phyloP scores from a whole-genome alignment of 352 stramenopile genomes.

The Pythium dissotocum region DNA sequence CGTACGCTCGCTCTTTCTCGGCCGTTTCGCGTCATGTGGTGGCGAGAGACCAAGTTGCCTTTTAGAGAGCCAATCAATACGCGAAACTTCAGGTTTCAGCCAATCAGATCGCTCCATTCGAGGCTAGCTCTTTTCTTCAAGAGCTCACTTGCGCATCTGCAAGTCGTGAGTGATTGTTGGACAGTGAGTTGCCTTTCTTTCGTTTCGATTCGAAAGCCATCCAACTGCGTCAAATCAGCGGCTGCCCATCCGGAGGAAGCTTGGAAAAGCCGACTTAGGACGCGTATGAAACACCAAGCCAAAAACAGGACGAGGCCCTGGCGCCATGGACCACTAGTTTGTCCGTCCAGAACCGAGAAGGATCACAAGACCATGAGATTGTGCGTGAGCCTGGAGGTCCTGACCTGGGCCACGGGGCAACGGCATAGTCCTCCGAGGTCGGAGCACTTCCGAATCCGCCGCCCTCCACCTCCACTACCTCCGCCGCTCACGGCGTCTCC shows the following conservation, averaged over 20 bases:
- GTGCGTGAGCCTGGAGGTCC: background rate
- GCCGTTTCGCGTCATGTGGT: conserved; percentile 5
- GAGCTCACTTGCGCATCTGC: conserved; percentile 1
- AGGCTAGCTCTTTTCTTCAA: conserved; percentile 1
- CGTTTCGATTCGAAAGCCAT: background rate
- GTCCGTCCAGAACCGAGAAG: background rate
- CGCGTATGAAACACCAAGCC: background rate
- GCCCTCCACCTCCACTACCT: background rate
- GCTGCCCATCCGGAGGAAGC: background rate
- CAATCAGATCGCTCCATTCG: background rate
- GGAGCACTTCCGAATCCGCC: background rate
- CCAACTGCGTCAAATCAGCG: background rate
- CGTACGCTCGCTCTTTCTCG: background rate
- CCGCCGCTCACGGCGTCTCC: background rate
- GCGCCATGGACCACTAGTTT: background rate
- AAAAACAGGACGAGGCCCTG: background rate
- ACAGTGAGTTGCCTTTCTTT: background rate
- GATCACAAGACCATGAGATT: conserved; percentile 1
- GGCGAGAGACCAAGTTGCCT: conserved; percentile 7
- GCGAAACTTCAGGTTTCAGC: background rate
- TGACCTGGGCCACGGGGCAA: no score
- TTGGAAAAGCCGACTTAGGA: background rate
- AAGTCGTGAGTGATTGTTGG: background rate
- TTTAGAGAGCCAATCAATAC: conserved; percentile 14
- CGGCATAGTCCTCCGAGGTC: background rate